Evolutionary conservation across 2,329 filamentous ascomycete species (phyloP).

Genomic region (Colletotrichum incanum): DNA sequence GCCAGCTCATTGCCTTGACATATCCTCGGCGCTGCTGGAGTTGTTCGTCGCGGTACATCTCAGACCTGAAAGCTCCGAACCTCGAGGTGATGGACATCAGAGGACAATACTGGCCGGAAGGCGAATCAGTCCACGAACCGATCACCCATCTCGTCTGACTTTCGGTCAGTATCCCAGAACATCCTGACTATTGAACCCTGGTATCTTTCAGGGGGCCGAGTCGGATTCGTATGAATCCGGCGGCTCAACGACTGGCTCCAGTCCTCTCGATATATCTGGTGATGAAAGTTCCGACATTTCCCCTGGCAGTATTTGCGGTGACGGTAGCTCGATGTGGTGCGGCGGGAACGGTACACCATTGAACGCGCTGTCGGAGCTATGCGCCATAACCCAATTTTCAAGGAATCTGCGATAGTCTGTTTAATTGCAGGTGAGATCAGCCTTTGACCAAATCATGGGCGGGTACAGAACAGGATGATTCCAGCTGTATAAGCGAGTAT

Average conservation of each 20-base stretch:
- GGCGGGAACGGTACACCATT: slow-evolving; percentile 62
- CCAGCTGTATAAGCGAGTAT: not conserved
- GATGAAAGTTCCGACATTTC: slow-evolving; percentile 44
- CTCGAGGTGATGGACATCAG: not conserved
- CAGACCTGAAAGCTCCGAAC: not conserved
- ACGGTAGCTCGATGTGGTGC: slow-evolving; percentile 63
- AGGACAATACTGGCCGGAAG: too few species aligned
- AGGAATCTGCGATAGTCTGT: slow-evolving; percentile 64
- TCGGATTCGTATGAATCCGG: slow-evolving; percentile 44
- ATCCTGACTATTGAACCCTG: not conserved
- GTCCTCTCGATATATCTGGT: slow-evolving; percentile 41
- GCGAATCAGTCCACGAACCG: too few species aligned
- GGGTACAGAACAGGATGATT: not conserved
- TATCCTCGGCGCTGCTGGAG: not conserved
- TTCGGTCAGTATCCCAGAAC: not conserved
- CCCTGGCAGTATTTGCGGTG: slow-evolving; percentile 60
- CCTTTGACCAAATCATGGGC: not conserved
- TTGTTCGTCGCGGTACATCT: not conserved
- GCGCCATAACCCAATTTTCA: slow-evolving; percentile 62
- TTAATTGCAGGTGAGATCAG: slow-evolving; percentile 12
- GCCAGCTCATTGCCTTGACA: not conserved
- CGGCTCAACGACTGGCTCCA: slow-evolving; percentile 52
- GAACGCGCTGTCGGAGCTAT: slow-evolving; percentile 63
- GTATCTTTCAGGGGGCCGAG: slow-evolving; percentile 28
- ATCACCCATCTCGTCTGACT: not conserved